Percentiles rank a stretch among this genome's conserved stretches.
Conservation (phyloP, 2,329 filamentous ascomycete genomes). For the Aspergillus jensenii region DNA sequence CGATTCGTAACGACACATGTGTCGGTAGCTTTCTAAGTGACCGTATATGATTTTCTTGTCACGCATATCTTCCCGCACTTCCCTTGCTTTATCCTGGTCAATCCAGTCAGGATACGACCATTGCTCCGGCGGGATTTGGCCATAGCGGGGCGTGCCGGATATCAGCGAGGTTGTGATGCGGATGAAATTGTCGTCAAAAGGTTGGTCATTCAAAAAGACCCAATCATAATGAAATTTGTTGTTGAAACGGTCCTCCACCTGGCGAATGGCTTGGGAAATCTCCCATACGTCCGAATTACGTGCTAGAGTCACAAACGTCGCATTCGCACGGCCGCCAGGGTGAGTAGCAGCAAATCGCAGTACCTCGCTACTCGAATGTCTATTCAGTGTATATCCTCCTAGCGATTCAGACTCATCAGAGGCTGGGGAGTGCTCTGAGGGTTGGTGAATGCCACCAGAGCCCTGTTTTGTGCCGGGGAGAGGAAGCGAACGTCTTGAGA, state of each 20-base stretch:
- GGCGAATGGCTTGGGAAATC: conserved; percentile 90
- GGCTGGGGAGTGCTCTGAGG: conserved; percentile 11
- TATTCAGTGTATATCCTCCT: conserved; percentile 1
- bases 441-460: conserved; percentile 23
- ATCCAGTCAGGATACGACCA: conserved; percentile 98
- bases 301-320: conserved; percentile 94
- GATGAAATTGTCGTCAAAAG: conserved; percentile 91
- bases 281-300: conserved; percentile 96
- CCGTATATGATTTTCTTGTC: conserved; percentile 97
- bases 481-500: conserved; percentile 62
- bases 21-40: conserved; percentile 92
- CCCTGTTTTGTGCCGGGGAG: conserved; percentile 30
- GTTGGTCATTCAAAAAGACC: conserved; percentile 97
- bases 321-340: conserved; percentile 77
- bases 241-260: conserved; percentile 98
- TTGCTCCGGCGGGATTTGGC: conserved; percentile 83
- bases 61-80: conserved; percentile 91
- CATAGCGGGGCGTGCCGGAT: conserved; percentile 91
- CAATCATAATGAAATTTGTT: conserved; percentile 95
- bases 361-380: conserved; percentile 12
- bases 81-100: conserved; percentile 87
- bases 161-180: conserved; percentile 84
- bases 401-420: conserved; percentile 25
- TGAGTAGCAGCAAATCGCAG: conserved; percentile 49
- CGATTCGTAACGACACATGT: conserved; percentile 99